Conservation (phyloP, 257 asterid species). For the Primulina tabacum region DNA sequence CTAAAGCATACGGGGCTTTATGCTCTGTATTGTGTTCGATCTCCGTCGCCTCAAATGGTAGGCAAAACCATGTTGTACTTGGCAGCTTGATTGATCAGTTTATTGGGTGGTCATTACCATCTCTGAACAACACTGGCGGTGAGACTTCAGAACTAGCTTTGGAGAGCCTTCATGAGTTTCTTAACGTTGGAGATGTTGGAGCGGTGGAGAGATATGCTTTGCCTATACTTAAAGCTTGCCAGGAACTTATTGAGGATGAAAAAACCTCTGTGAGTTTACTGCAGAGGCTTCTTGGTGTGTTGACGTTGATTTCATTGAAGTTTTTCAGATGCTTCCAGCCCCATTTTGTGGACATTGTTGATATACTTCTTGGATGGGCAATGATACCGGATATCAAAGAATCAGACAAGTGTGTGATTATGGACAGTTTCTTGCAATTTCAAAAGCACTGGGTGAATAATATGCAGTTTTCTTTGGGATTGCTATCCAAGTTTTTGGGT, state of each 20-base stretch:
- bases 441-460: constrained; percentile 98
- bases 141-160: constrained; percentile 73
- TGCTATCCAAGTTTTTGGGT: constrained; percentile 89
- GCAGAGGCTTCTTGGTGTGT: constrained; percentile 66
- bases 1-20: constrained; percentile 87
- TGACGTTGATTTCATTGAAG: constrained; percentile 80
- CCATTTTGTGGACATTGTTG: constrained; percentile 90
- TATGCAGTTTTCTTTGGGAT: constrained; percentile 87
- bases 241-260: constrained; percentile 97
- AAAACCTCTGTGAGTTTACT: constrained; percentile 82
- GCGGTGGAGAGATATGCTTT: constrained; percentile 88
- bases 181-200: constrained; percentile 78
- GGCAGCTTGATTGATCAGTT: constrained; percentile 74
- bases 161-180: constrained; percentile 86
- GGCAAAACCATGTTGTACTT: constrained; percentile 75
- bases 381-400: constrained; percentile 81
- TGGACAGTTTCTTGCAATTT: constrained; percentile 96
- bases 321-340: constrained; percentile 92
- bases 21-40: constrained; percentile 71
- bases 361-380: constrained; percentile 98
- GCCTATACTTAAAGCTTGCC: constrained; percentile 93
- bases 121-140: constrained; percentile 50
- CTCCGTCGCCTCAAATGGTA: constrained; percentile 67
- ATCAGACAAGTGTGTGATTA: constrained; percentile 70
- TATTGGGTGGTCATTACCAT: constrained; percentile 89